Base-by-base conservation (phyloP, 2,329 filamentous ascomycete species). In the Aspergillus luchuensis region DNA sequence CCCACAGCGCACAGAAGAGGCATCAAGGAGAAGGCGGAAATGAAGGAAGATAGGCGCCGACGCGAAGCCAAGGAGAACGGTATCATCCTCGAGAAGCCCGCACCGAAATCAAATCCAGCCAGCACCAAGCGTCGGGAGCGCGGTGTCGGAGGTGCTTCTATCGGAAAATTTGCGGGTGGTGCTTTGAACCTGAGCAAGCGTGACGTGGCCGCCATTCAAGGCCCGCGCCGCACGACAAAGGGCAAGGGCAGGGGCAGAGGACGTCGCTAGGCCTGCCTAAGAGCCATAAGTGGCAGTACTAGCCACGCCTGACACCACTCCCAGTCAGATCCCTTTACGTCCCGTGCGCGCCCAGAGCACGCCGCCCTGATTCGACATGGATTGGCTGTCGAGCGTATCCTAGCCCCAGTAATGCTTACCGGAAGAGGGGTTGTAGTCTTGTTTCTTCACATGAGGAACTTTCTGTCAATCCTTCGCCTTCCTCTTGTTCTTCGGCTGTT, bases 51-150 rank as follows among this genome's bases (percentile, higher is more conserved):
- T 11, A 90, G 85, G 79, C 81, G 94, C 55, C 82, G 94, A 39
- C 82, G 81, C 43, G 91, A 97, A 74, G 95, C 95, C 2, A 87
- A 84, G 71, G 94, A 98, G 81, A 96, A 94, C 69, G 95, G 94
- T 5, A 88, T 98, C 68, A 87, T 98, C 52, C 80, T 98, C 36
- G 95, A 98, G 81, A 80, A 80, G 38, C 73, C 74, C n/a, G 64
- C 66, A 8, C 66, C 61, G 21, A 81, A 78, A 66, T 66, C 70
- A 45, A 74, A 72, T 56, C 71, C 69, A 58, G 72, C 68, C 5
- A 74, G 67, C 17, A 74, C 51, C 60, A 68, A 65, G 72, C 78
- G 84, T 73, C 78, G 86, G 76, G 81, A 87, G 64, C 79, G 87
- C 74, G 80, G 85, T 0, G 86, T 97, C 39, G 91, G 91, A 64